phyloP scores from a whole-genome alignment of 1,139 yeast genomes.

The Hanseniaspora uvarum region DNA sequence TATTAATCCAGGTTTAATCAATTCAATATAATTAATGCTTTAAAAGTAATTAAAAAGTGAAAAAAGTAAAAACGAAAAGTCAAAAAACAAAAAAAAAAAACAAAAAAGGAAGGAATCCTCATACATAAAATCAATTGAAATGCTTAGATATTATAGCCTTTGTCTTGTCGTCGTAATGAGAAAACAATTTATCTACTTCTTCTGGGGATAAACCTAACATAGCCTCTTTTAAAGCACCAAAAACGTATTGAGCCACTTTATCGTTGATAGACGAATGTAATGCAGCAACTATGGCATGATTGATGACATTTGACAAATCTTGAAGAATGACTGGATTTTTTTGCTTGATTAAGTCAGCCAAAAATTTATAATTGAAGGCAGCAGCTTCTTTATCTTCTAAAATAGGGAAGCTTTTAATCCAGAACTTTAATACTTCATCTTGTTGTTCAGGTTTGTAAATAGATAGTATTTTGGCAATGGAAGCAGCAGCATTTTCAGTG shows the following conservation, averaged over 20 bases:
- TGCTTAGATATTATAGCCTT: conserved; percentile 54
- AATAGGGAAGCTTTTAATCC: conserved; percentile 78
- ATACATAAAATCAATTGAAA: conserved; percentile 25
- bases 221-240: conserved; percentile 46
- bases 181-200: conserved; percentile 56
- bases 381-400: conserved; percentile 83
- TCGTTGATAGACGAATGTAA: conserved; percentile 60
- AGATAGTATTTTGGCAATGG: conserved; percentile 72
- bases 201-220: conserved; percentile 42
- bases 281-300: conserved; percentile 67
- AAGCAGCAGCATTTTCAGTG: conserved; percentile 73
- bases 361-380: conserved; percentile 68
- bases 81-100: not conserved
- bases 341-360: conserved; percentile 53
- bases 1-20: not conserved
- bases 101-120: not conserved
- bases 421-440: conserved; percentile 54
- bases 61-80: not conserved
- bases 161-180: conserved; percentile 51
- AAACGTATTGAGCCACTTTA: conserved; percentile 54
- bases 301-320: conserved; percentile 34
- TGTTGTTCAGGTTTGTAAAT: conserved; percentile 50
- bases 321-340: conserved; percentile 42
- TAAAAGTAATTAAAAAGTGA: not conserved
- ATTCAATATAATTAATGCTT: not conserved